Percentiles rank a stretch among this genome's conserved stretches.
These are phyloP conservation scores for Colletotrichum shisoi DNA, from an alignment of 2,329 filamentous ascomycete genomes.

Conservation along the genomic window DNA sequence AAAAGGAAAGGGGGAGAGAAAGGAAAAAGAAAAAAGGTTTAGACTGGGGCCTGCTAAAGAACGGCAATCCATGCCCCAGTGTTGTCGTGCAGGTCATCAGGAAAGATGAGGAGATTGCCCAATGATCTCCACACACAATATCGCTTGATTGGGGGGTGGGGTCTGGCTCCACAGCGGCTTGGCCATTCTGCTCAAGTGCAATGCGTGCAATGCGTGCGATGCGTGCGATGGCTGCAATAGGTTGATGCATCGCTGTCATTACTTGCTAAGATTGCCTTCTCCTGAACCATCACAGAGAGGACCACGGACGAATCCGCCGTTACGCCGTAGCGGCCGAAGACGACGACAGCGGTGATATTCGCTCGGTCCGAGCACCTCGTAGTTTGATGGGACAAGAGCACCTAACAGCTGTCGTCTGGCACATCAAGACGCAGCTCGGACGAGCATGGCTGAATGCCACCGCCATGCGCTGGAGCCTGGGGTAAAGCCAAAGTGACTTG, in stretches of 20 bases:
- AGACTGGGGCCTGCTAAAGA: constrained; percentile 7
- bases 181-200: constrained; percentile 5
- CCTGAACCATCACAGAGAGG: constrained; percentile 24
- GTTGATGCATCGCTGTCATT: constrained; percentile 30
- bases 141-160: constrained; percentile 31
- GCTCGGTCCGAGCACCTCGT: constrained; percentile 28
- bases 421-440: constrained; percentile 26
- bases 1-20: constrained; percentile 11
- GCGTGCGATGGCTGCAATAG: constrained; percentile 23
- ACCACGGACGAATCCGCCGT: constrained; percentile 11
- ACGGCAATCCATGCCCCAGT: constrained; percentile 26
- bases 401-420: constrained; percentile 26
- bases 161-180: constrained; percentile 10
- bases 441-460: constrained; percentile 13
- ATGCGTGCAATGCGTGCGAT: constrained; percentile 5
- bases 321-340: neutral
- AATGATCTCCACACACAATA: constrained; percentile 40
- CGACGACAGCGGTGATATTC: neutral
- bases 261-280: constrained; percentile 34
- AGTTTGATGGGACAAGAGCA: constrained; percentile 33
- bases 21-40: constrained; percentile 25
- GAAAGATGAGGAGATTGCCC: constrained; percentile 20
- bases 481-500: neutral
- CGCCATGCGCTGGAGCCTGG: neutral
- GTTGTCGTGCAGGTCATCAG: constrained; percentile 23